Evolutionary conservation across 495 filamentous ascomycete species (phyloP).

Genomic region (Xylaria grammica): DNA sequence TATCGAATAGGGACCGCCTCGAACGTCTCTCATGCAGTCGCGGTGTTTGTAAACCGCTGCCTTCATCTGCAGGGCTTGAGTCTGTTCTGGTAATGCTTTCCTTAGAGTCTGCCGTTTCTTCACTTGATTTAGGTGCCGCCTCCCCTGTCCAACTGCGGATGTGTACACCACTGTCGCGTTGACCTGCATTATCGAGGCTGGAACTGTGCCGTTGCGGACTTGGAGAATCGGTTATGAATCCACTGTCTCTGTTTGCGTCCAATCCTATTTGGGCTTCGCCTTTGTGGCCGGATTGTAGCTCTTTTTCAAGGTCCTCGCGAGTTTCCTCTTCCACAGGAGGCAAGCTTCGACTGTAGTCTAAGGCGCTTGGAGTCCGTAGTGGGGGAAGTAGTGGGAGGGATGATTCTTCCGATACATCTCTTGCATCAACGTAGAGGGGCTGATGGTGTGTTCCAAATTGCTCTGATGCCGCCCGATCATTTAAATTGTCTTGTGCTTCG

Average conservation of each 20-base stretch:
- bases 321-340: slow-evolving; percentile 51
- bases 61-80: slow-evolving; percentile 8
- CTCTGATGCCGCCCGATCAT: slow-evolving; percentile 34
- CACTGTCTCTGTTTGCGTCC: slow-evolving; percentile 57
- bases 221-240: slow-evolving; percentile 49
- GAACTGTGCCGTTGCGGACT: slow-evolving; percentile 37
- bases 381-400: slow-evolving; percentile 25
- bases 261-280: slow-evolving; percentile 21
- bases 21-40: slow-evolving; percentile 28
- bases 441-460: slow-evolving; percentile 16
- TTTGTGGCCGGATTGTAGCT: slow-evolving; percentile 9
- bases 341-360: slow-evolving; percentile 41
- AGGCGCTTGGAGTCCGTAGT: slow-evolving; percentile 26
- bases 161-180: slow-evolving; percentile 60
- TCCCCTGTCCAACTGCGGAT: slow-evolving; percentile 44
- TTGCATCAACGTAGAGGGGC: not conserved
- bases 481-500: slow-evolving; percentile 29
- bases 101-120: slow-evolving; percentile 1
- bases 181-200: slow-evolving; percentile 34
- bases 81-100: not conserved
- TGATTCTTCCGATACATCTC: slow-evolving; percentile 11
- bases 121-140: slow-evolving; percentile 16
- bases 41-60: slow-evolving; percentile 25
- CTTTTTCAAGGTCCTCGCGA: slow-evolving; percentile 43
- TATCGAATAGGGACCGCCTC: slow-evolving; percentile 32